Base-by-base conservation (phyloP, 768 basidiomycete genomes). In the Russula virescens region DNA sequence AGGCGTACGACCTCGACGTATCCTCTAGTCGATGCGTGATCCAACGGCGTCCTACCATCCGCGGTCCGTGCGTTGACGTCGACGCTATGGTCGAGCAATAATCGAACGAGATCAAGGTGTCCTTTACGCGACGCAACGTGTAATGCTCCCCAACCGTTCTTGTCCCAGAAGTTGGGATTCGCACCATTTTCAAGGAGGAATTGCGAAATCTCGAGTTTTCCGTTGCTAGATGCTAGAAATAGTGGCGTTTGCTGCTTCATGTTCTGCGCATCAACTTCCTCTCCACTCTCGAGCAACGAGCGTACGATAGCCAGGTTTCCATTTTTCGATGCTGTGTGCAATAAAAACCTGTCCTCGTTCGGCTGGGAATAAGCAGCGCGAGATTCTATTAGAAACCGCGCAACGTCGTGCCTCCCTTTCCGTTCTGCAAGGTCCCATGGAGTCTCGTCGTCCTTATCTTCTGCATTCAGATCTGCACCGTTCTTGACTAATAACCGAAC, bases 151-250 rank as follows among this genome's bases (percentile, higher is more conserved):
- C 58, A 52, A 21, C 28, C 34, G 2, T 47, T 16, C n/a, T 21
- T 4, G 61, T 50, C 42, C 14, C 7, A 25, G 14, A 25, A 1
- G 21, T 49, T 18, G 3, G 35, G 3, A 13, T 43, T 38, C 8
- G 54, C 54, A 19, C 54, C 61, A 5, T 25, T 40, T 19, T 55
- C 45, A 54, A 61, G 53, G 18, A 61, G 53, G 6, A 54, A 34
- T 5, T 23, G 26, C 16, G 21, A 21, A 6, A 35, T 28, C 31
- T 52, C 58, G n/a, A 35, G 19, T 3, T 46, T 21, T 16, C 58
- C 58, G 3, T 60, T 21, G 3, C 50, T n/a, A 8, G 57, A 58
- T 34, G 57, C 57, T 11, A 48, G n/a, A 16, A 48, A 3, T 5
- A 48, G 23, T 5, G 47, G 23, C 1, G 47, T 48, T 14, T 26